phyloP scores from a whole-genome alignment of 805 yeast species.

The Saturnispora quitensis region DNA sequence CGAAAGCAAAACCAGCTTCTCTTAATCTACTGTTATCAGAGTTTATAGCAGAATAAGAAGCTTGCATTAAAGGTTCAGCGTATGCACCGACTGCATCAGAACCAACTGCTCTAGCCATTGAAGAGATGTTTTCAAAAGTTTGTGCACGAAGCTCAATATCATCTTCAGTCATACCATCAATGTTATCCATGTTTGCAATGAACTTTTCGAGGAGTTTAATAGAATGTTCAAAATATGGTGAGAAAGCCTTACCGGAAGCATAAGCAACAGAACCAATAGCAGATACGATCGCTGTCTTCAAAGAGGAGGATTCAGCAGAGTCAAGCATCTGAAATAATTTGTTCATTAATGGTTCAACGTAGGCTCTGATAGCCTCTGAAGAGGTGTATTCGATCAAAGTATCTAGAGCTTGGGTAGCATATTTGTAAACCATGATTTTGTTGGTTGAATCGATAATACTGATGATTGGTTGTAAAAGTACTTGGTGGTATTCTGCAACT shows the following conservation, averaged over 20 bases:
- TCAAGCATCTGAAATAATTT: constrained; percentile 78
- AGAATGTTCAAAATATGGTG: constrained; percentile 78
- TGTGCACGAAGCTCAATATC: constrained; percentile 86
- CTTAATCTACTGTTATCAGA: constrained; percentile 78
- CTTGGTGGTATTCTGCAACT: constrained; percentile 75
- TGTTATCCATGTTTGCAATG: constrained; percentile 52
- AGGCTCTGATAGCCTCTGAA: constrained; percentile 69
- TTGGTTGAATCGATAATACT: constrained; percentile 80
- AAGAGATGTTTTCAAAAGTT: constrained; percentile 87
- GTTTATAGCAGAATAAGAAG: constrained; percentile 71
- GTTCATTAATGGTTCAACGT: constrained; percentile 84
- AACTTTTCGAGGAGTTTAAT: constrained; percentile 76
- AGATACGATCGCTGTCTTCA: constrained; percentile 76
- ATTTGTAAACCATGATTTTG: constrained; percentile 74
- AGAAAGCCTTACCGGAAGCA: constrained; percentile 82
- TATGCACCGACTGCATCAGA: constrained; percentile 76
- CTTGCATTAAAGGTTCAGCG: constrained; percentile 81
- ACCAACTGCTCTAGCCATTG: constrained; percentile 96
- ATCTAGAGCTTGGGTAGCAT: constrained; percentile 87
- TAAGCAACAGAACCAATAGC: constrained; percentile 97
- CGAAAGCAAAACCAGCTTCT: constrained; percentile 90
- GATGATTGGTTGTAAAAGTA: constrained; percentile 78
- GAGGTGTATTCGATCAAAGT: constrained; percentile 87
- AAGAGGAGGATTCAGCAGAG: constrained; percentile 62
- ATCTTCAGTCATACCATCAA: constrained; percentile 77